phyloP scores from a whole-genome alignment of 805 yeast species.

The Spathaspora girioi region DNA sequence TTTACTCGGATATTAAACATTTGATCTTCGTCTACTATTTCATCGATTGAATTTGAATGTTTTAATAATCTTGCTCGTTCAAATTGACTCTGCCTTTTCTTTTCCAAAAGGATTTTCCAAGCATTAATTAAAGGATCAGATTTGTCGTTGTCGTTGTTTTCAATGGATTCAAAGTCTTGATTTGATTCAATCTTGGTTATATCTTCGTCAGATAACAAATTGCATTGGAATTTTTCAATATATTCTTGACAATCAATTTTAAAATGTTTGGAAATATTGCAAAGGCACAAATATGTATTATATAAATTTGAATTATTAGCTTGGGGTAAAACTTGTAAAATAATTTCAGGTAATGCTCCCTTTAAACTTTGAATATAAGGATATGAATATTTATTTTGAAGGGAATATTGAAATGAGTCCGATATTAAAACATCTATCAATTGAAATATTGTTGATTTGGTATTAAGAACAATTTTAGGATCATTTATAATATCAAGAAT shows the following conservation, averaged over 20 bases:
- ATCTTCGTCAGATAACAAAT: constrained; percentile 36
- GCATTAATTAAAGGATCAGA: constrained; percentile 31
- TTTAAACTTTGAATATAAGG: constrained; percentile 36
- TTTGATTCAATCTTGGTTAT: constrained; percentile 23
- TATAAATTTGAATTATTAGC: constrained; percentile 33
- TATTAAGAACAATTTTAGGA: constrained; percentile 49
- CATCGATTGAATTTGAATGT: constrained; percentile 19
- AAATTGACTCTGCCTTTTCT: constrained; percentile 50
- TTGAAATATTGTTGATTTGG: constrained; percentile 63
- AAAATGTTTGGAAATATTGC: constrained; percentile 33
- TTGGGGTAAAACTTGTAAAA: constrained; percentile 32
- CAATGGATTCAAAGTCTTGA: constrained; percentile 26
- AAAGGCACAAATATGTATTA: constrained; percentile 33
- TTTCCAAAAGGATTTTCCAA: constrained; percentile 46
- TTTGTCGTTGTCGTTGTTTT: constrained; percentile 7
- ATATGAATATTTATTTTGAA: constrained; percentile 30
- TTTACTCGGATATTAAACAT: constrained; percentile 23
- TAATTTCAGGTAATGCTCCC: constrained; percentile 30
- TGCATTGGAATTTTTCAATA: constrained; percentile 16
- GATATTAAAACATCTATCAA: constrained; percentile 61
- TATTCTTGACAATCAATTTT: constrained; percentile 28
- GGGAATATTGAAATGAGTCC: constrained; percentile 31
- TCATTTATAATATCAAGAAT: constrained; percentile 57
- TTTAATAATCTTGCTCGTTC: constrained; percentile 42
- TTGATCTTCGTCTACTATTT: constrained; percentile 22